Conservation (phyloP, 768 basidiomycete species). For the Candolleomyces eurysporus region DNA sequence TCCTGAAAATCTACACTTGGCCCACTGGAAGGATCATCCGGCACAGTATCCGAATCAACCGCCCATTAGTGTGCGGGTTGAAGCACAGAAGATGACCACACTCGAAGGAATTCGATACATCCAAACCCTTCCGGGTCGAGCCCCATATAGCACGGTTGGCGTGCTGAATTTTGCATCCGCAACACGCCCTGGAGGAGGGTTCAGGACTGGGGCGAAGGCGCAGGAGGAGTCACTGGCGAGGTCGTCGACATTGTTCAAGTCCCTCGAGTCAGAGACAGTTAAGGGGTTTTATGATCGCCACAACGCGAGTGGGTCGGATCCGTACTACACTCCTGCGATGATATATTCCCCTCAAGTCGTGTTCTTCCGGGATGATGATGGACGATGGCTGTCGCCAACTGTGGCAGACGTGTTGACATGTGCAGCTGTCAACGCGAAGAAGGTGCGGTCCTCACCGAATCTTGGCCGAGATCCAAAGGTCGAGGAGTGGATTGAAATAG, state of each 20-base stretch:
- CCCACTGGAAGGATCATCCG: background rate
- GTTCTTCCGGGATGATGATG: conserved; percentile 60
- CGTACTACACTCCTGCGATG: conserved; percentile 71
- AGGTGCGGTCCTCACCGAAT: background rate
- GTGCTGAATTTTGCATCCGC: conserved; percentile 76
- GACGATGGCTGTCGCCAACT: conserved; percentile 52
- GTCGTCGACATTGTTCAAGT: conserved; percentile 67
- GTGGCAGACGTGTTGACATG: conserved; percentile 65
- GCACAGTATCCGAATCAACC: background rate
- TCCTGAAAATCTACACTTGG: background rate
- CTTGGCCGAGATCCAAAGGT: conserved; percentile 3
- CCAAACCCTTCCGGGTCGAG: background rate
- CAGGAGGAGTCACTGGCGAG: conserved; percentile 80
- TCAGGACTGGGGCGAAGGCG: conserved; percentile 67
- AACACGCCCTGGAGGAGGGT: conserved; percentile 73
- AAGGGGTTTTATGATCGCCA: conserved; percentile 63
- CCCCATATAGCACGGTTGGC: conserved; percentile 26
- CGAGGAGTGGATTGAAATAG: conserved; percentile 25
- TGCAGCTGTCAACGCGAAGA: conserved; percentile 68
- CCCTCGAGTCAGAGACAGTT: conserved; percentile 52
- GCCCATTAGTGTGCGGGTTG: background rate
- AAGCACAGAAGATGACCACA: background rate
- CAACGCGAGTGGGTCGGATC: conserved; percentile 23
- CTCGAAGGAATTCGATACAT: background rate
- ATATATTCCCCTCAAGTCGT: conserved; percentile 64